phyloP scores from a whole-genome alignment of 805 yeast genomes.

The Yarrowia sp. region DNA sequence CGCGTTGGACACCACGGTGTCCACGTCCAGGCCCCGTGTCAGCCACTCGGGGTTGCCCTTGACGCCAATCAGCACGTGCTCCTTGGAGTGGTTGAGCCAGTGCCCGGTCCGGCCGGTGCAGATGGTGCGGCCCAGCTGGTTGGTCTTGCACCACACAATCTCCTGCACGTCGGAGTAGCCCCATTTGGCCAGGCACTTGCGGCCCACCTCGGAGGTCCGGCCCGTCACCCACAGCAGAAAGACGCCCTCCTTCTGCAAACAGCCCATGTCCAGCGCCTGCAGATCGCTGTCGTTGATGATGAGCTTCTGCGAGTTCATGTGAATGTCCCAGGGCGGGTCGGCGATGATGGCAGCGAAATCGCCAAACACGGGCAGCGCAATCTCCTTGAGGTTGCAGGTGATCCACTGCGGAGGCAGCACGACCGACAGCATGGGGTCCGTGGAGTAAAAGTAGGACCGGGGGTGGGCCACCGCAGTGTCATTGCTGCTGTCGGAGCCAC shows the following conservation, averaged over 20 bases:
- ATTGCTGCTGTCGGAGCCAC: neutral
- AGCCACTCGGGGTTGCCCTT: constrained; percentile 84
- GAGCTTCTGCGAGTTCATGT: constrained; percentile 84
- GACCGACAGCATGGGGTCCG: constrained; percentile 15
- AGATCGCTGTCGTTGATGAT: constrained; percentile 76
- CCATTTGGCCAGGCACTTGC: constrained; percentile 78
- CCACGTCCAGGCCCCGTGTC: constrained; percentile 69
- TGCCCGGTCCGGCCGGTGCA: constrained; percentile 97
- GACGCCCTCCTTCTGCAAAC: constrained; percentile 83
- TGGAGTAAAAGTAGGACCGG: constrained; percentile 17
- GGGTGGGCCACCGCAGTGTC: neutral
- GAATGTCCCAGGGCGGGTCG: constrained; percentile 97
- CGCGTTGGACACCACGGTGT: constrained; percentile 79
- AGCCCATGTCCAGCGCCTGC: constrained; percentile 65
- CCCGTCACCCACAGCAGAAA: constrained; percentile 94
- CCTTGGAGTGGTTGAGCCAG: constrained; percentile 95
- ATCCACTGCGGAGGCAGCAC: constrained; percentile 73
- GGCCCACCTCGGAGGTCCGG: constrained; percentile 86
- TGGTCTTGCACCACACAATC: constrained; percentile 87
- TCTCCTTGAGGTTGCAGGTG: constrained; percentile 76
- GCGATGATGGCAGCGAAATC: constrained; percentile 80
- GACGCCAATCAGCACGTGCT: constrained; percentile 82
- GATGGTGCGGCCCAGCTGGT: constrained; percentile 84
- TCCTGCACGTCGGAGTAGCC: constrained; percentile 83
- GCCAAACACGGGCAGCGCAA: constrained; percentile 76